Percentiles rank a stretch among this genome's conserved stretches.
Conservation (phyloP, 2,329 filamentous ascomycete species). For the Fusarium armeniacum region DNA sequence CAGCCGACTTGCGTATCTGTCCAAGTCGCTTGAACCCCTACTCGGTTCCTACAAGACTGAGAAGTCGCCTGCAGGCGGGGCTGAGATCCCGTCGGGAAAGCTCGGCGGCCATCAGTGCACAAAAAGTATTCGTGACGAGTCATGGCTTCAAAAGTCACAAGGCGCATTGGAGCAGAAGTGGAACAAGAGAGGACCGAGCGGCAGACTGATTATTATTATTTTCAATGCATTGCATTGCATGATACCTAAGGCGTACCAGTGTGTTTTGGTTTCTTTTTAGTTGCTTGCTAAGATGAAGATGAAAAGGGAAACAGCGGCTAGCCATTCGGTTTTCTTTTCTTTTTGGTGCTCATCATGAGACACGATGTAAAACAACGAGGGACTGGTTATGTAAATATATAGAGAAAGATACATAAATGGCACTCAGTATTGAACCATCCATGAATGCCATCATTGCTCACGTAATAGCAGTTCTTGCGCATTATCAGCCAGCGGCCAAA, state of each 20-base stretch:
- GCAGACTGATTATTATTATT: conserved; percentile 19
- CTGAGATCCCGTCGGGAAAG: conserved; percentile 8
- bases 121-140: conserved; percentile 29
- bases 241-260: conserved; percentile 46
- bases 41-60: conserved; percentile 6
- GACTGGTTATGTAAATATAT: conserved; percentile 26
- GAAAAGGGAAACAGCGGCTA: conserved; percentile 23
- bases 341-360: conserved; percentile 32
- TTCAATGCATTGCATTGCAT: conserved; percentile 39
- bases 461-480: background rate
- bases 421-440: conserved; percentile 3
- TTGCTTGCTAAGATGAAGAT: conserved; percentile 1
- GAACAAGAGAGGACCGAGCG: conserved; percentile 21
- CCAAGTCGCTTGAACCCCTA: background rate
- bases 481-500: background rate
- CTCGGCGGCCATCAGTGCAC: conserved; percentile 10
- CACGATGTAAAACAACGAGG: conserved; percentile 35
- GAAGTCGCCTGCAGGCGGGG: conserved; percentile 8
- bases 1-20: conserved; percentile 2
- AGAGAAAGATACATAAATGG: conserved; percentile 33
- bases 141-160: conserved; percentile 28
- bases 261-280: conserved; percentile 19
- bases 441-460: background rate
- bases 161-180: conserved; percentile 25
- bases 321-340: conserved; percentile 10